phyloP scores from a whole-genome alignment of 768 basidiomycete species.

The Podaxis sp. region DNA sequence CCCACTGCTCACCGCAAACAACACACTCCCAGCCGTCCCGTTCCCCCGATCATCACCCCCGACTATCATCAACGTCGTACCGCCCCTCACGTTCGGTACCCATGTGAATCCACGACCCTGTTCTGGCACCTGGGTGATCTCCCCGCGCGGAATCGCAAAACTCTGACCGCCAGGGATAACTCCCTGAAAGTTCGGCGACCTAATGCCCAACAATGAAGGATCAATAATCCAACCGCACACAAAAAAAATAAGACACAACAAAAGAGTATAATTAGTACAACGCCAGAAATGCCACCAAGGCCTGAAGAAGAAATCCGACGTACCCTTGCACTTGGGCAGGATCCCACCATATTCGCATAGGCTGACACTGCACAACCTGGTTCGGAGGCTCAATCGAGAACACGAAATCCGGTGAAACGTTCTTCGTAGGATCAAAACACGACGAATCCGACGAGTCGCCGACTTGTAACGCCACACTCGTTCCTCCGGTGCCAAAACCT shows the following conservation, averaged over 20 bases:
- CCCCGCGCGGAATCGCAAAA: constrained; percentile 57
- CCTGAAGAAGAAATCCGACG: constrained; percentile 17
- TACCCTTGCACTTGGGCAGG: constrained; percentile 52
- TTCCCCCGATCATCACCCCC: constrained; percentile 67
- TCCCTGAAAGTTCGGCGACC: constrained; percentile 62
- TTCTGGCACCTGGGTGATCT: constrained; percentile 39
- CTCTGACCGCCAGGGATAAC: constrained; percentile 82
- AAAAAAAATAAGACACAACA: neutral
- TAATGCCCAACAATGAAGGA: constrained; percentile 23
- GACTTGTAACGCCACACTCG: constrained; percentile 65
- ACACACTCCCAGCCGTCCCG: constrained; percentile 66
- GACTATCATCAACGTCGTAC: constrained; percentile 65
- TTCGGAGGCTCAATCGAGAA: constrained; percentile 64
- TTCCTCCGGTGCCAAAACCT: constrained; percentile 71
- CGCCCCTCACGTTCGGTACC: constrained; percentile 62
- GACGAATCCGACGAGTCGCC: constrained; percentile 46
- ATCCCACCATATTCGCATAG: constrained; percentile 70
- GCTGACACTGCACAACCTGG: constrained; percentile 62
- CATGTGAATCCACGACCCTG: constrained; percentile 70
- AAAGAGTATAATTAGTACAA: constrained; percentile 1
- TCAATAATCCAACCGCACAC: neutral
- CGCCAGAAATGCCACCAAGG: neutral
- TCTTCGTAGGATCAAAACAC: constrained; percentile 56
- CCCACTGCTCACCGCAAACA: constrained; percentile 55
- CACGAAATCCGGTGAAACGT: constrained; percentile 52